These are phyloP conservation scores for Plenodomus tracheiphilus DNA, from an alignment of 2,329 filamentous ascomycete genomes.

Conservation along the genomic window DNA sequence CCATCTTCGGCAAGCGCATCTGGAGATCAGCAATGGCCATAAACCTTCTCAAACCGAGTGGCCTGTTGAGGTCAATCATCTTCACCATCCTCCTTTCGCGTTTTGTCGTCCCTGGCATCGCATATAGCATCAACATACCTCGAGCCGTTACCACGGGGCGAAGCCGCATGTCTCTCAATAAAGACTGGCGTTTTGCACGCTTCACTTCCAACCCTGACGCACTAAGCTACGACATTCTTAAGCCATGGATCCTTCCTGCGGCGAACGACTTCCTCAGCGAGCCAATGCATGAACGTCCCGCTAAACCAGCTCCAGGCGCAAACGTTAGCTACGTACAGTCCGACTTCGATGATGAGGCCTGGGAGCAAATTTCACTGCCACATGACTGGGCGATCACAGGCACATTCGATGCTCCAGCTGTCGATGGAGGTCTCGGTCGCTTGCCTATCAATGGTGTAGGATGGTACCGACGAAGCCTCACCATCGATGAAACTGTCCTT, in stretches of 20 bases:
- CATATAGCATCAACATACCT: constrained; percentile 7
- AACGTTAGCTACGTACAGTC: constrained; percentile 44
- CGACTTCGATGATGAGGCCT: too few relatives aligned
- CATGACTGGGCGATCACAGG: too few relatives aligned
- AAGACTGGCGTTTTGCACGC: constrained; percentile 47
- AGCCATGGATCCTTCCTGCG: constrained; percentile 49
- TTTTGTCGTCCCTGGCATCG: constrained; percentile 5
- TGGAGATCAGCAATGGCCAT: too few relatives aligned
- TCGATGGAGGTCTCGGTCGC: too few relatives aligned
- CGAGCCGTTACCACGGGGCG: constrained; percentile 12
- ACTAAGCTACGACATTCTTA: constrained; percentile 44
- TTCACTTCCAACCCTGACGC: constrained; percentile 44
- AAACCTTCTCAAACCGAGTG: too few relatives aligned
- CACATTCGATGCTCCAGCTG: too few relatives aligned
- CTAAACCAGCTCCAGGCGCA: constrained; percentile 28
- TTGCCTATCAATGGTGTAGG: too few relatives aligned
- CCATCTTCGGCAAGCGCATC: too few relatives aligned
- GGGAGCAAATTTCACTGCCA: too few relatives aligned
- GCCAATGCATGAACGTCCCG: constrained; percentile 38
- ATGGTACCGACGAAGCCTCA: too few relatives aligned
- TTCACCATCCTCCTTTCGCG: constrained; percentile 14
- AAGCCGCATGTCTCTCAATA: constrained; percentile 41
- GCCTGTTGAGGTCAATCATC: constrained; percentile 7
- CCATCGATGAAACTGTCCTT: too few relatives aligned
- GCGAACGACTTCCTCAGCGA: constrained; percentile 48